phyloP scores from a whole-genome alignment of 352 stramenopile genomes.

The Phytopythium aichiense region DNA sequence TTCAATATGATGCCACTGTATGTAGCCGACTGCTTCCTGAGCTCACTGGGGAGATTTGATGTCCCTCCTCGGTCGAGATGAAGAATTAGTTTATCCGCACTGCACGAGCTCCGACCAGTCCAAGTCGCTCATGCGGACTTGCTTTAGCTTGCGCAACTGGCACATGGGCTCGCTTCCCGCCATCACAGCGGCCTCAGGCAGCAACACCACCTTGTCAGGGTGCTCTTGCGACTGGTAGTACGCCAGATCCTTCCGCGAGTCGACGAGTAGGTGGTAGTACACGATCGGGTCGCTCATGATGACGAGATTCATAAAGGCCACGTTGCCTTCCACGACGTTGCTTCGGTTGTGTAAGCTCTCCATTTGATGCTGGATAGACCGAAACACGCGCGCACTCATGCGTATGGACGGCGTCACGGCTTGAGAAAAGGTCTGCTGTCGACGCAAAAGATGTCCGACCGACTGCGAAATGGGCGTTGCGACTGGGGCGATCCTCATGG shows the following conservation, averaged over 20 bases:
- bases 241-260: not conserved
- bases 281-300: constrained; percentile 38
- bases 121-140: constrained; percentile 11
- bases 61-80: too few species aligned
- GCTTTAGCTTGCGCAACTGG: constrained; percentile 10
- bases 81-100: constrained; percentile 15
- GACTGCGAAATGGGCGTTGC: not conserved
- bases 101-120: constrained; percentile 24
- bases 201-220: constrained; percentile 15
- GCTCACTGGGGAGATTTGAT: too few species aligned
- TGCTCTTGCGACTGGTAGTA: constrained; percentile 20
- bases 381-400: constrained; percentile 9
- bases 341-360: constrained; percentile 15
- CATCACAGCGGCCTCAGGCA: constrained; percentile 14
- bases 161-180: constrained; percentile 21
- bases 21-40: too few species aligned
- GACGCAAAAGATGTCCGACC: not conserved
- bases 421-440: not conserved
- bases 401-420: not conserved
- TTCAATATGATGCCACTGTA: too few species aligned
- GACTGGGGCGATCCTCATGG: not conserved
- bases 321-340: constrained; percentile 20
- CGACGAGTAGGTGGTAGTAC: constrained; percentile 8
- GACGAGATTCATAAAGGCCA: constrained; percentile 37
- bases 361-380: constrained; percentile 25